These are phyloP conservation scores for Phialophora chinensis DNA, from an alignment of 2,329 filamentous ascomycete genomes.

Conservation along the genomic window DNA sequence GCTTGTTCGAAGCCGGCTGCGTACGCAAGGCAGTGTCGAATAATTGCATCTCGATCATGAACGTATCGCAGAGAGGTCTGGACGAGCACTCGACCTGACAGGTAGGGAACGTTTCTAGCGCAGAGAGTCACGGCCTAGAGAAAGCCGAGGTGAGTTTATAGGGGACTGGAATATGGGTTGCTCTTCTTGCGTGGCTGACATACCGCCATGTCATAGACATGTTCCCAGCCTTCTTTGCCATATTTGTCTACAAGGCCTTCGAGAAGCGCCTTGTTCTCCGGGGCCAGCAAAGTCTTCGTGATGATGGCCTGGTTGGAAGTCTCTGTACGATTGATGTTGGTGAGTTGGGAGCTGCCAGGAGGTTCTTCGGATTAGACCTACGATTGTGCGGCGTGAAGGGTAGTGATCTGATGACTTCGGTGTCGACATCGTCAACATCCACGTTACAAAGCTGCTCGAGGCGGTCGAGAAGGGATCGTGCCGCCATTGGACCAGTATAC, in stretches of 20 bases:
- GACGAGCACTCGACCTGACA: neutral
- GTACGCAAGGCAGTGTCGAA: neutral
- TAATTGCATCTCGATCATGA: neutral
- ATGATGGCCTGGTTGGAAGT: slow-evolving; percentile 1
- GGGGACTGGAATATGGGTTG: neutral
- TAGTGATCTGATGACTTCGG: neutral
- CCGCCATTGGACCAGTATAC: neutral
- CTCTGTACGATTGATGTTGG: neutral
- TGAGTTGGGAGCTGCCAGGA: neutral
- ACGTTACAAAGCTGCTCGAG: neutral
- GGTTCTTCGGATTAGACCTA: neutral
- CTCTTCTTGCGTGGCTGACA: neutral
- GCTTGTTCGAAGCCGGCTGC: slow-evolving; percentile 4
- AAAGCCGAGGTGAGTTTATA: neutral
- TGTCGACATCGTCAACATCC: neutral
- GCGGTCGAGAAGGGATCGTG: neutral
- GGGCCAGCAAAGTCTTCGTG: neutral
- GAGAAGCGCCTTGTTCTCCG: neutral
- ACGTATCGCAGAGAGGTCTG: neutral
- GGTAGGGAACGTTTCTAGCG: neutral
- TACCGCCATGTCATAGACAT: slow-evolving; percentile 1
- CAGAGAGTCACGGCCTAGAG: neutral
- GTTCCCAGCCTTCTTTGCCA: neutral
- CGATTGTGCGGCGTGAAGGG: neutral
- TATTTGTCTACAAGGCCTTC: neutral